Base-by-base conservation (phyloP, 140 eudicot species). In the Bidens hawaiensis region DNA sequence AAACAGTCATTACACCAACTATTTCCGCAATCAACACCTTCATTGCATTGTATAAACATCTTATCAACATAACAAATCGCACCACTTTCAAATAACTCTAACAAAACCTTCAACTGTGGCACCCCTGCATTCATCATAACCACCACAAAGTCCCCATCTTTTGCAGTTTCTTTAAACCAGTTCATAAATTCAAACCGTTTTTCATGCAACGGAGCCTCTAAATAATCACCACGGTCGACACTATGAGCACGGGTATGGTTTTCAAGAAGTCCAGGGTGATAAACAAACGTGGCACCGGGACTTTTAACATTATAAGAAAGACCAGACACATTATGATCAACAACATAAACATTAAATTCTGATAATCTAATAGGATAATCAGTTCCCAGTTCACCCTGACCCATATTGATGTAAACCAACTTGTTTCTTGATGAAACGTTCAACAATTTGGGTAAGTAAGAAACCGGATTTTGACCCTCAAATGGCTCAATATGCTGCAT, bases 241-340 rank as follows among this genome's bases (percentile, higher is more conserved):
- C 73, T 52, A 4, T 69, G 70, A 52, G 40, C 70, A 57, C 62
- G 17, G 5, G 3, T 58, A 13, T 54, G 53, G 8, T 73, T 69
- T 42, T 78, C 83, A 64, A 78, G 60, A 23, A 91, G 80, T 2
- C 75, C 83, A 0, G 93, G 96, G 61, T 82, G 82, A 60, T 91
- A 87, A 21, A 91, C 80, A 67, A 87, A 91, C 43, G 80, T 87
- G 67, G 78, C 79, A 21, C 95, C 98, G 0, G 93, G 96, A 40
- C 75, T 83, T 49, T 79, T 80, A 7, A 87, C 85, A 62, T 76
- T 70, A 21, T 85, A 73, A 15, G 96, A 72, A 12, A 91, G 75
- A 49, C 83, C 83, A 25, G 85, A 76, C 27, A 83, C 62, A 47
- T 82, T 79, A 27, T 91, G 95, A 75, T 91, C 98, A n/a, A 87